These are phyloP conservation scores for Clonostachys sp. DNA, from an alignment of 2,329 filamentous ascomycete genomes.

Conservation along the genomic window DNA sequence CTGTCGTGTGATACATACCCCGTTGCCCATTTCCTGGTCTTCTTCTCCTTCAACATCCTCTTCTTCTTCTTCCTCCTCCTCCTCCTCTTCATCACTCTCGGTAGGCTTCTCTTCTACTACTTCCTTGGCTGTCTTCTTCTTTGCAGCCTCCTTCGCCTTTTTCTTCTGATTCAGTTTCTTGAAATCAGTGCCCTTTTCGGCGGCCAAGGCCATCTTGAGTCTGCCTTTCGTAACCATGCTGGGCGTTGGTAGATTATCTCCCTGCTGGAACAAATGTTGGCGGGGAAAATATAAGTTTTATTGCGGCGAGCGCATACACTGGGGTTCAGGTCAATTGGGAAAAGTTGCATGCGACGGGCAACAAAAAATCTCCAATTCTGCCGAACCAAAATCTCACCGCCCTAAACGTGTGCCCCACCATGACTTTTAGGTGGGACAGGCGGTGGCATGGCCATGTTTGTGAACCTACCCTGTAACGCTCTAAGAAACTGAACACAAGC, in stretches of 20 bases:
- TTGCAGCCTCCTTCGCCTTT: conserved; percentile 36
- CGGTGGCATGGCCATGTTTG: neutral
- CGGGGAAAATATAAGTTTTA: neutral
- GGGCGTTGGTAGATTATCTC: neutral
- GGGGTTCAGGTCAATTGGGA: neutral
- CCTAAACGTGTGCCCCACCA: neutral
- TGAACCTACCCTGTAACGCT: neutral
- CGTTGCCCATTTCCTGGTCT: conserved; percentile 8
- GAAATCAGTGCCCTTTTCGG: conserved; percentile 50
- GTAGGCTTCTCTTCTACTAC: conserved; percentile 11
- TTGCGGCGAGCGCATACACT: neutral
- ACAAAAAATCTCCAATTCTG: conserved; percentile 1
- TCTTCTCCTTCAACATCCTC: conserved; percentile 29
- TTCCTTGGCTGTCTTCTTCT: conserved; percentile 18
- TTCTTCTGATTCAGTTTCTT: conserved; percentile 46
- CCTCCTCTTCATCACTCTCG: conserved; percentile 10
- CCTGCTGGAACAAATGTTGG: neutral
- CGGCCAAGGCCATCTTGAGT: conserved; percentile 48
- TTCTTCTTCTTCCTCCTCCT: conserved; percentile 13
- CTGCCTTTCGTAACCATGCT: conserved; percentile 40
- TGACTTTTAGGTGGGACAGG: neutral
- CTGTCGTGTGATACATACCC: neutral
- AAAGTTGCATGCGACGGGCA: neutral
- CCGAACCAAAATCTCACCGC: conserved; percentile 1
- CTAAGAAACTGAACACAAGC: neutral